Evolutionary conservation across 805 yeast genomes (phyloP), one percentile per base, ranked within the genome.

Genomic region (Priceomyces medius): DNA sequence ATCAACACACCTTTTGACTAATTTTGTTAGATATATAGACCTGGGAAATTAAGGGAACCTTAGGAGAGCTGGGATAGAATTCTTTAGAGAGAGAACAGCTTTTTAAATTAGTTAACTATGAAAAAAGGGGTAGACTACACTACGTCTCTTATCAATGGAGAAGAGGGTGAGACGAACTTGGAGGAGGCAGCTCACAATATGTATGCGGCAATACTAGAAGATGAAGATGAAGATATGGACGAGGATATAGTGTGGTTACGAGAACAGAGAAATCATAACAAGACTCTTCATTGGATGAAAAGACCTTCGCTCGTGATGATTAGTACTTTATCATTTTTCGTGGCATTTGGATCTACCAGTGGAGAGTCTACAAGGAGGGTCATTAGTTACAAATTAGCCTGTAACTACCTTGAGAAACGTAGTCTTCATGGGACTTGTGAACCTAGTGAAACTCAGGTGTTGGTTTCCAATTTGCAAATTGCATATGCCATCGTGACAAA

Each of bases 281-380:
- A 63, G 44, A 43, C 63, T 2, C 41, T 77, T 20, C 67, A 68
- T 14, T 82, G 87, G 85, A 60, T 73, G 40, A 65, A 64, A 20
- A 64, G 83, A 32, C 90, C 90, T 0, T 73, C 83, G 2, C 60
- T 80, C 7, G 49, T 62, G n/a, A 66, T 78, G 62, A 54, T 83
- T 9, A 68, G 80, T 19, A 28, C 65, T 2, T 56, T 71, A 1
- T 33, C 74, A 2, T 68, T 79, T 28, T 32, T 76, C 3, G 59
- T 63, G 41, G 65, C 81, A 7, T 54, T 80, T 37, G 62, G 77
- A 61, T 6, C 52, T 55, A 41, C 63, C 61, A 46, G 59, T 51
- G 51, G 68, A 61, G 61, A 56, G 48, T 38, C 80, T 53, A 44
- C 71, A 56, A 29, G 79, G 73, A 64, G 67, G 49, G 44, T 68